These are phyloP conservation scores for Thelonectria blattea DNA, from an alignment of 2,329 filamentous ascomycete genomes.

Conservation along the genomic window DNA sequence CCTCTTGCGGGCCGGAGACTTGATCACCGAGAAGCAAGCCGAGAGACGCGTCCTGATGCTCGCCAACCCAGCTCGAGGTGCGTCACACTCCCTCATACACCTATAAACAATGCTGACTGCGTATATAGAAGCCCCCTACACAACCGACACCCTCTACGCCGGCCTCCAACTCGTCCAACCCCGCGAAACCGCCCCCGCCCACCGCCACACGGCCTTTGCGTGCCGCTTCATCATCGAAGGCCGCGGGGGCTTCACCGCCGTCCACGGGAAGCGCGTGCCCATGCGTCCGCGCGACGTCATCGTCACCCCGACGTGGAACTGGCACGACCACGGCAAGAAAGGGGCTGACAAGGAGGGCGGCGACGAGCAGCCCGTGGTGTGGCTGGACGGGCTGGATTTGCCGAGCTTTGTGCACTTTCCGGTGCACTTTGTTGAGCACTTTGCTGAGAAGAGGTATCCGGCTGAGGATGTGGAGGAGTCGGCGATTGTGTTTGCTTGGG, in stretches of 20 bases:
- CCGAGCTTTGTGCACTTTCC: constrained; percentile 57
- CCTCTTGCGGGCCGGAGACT: constrained; percentile 41
- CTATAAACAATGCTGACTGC: not conserved
- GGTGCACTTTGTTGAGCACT: constrained; percentile 61
- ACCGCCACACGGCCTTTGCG: constrained; percentile 62
- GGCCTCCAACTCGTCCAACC: constrained; percentile 63
- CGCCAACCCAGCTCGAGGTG: constrained; percentile 50
- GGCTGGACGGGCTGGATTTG: constrained; percentile 62
- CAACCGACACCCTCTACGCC: constrained; percentile 63
- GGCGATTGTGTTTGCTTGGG: constrained; percentile 57
- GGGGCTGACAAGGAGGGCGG: constrained; percentile 43
- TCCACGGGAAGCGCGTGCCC: constrained; percentile 57
- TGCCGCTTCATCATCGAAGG: constrained; percentile 64
- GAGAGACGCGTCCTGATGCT: constrained; percentile 51
- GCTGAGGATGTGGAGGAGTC: constrained; percentile 48
- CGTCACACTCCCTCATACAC: constrained; percentile 22
- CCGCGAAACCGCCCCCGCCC: constrained; percentile 60
- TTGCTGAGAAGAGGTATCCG: constrained; percentile 53
- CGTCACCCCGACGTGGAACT: constrained; percentile 64
- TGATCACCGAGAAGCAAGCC: constrained; percentile 47
- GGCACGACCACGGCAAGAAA: constrained; percentile 66
- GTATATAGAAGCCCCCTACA: constrained; percentile 50
- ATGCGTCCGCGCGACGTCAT: constrained; percentile 61
- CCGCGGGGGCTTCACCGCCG: constrained; percentile 58
- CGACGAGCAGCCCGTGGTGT: constrained; percentile 54